phyloP scores from a whole-genome alignment of 2,329 filamentous ascomycete species.

The Diaporthe ampelina region DNA sequence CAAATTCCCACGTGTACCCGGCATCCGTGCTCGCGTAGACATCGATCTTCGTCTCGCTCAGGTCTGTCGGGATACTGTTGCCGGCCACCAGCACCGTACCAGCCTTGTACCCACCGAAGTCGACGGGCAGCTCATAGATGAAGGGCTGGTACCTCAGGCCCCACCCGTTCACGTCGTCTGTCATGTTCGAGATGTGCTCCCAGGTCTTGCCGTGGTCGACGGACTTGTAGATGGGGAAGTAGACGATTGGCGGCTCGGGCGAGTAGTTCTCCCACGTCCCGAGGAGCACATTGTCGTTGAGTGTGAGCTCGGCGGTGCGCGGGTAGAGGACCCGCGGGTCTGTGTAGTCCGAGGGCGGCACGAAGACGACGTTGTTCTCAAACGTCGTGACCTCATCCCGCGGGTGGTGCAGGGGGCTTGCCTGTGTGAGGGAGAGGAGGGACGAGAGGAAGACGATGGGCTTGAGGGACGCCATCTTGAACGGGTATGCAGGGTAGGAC shows the following conservation, averaged over 20 bases:
- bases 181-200: conserved; percentile 73
- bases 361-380: conserved; percentile 51
- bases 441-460: conserved; percentile 46
- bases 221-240: conserved; percentile 68
- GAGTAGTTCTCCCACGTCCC: conserved; percentile 71
- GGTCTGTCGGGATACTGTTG: conserved; percentile 68
- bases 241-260: conserved; percentile 66
- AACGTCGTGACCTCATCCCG: conserved; percentile 34
- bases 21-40: conserved; percentile 75
- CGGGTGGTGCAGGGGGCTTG: conserved; percentile 29
- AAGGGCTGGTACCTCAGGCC: conserved; percentile 80
- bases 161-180: conserved; percentile 74
- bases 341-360: conserved; percentile 59
- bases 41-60: conserved; percentile 76
- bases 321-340: conserved; percentile 60
- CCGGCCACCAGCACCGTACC: conserved; percentile 76
- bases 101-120: conserved; percentile 68
- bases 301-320: conserved; percentile 58
- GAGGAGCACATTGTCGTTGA: conserved; percentile 61
- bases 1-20: conserved; percentile 75
- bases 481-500: conserved; percentile 42
- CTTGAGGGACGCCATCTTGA: conserved; percentile 35
- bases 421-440: conserved; percentile 43
- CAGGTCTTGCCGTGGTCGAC: conserved; percentile 71
- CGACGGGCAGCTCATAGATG: conserved; percentile 72